These are phyloP conservation scores for Tolypocladium ovalisporum DNA, from an alignment of 2,329 filamentous ascomycete genomes.

Conservation along the genomic window DNA sequence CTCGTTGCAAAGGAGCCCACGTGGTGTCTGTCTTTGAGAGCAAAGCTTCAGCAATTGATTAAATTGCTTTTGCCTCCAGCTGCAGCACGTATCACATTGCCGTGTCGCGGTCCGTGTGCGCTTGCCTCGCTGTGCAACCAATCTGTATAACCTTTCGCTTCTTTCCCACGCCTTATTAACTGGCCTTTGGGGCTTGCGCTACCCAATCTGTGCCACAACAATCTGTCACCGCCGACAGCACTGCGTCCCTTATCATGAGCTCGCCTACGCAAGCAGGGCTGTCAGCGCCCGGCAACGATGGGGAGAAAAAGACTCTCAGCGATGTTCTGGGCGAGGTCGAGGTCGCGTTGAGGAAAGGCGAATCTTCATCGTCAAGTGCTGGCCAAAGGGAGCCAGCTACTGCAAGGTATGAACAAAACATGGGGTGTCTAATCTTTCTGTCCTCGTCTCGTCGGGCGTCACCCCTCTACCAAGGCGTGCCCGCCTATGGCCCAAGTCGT, in stretches of 20 bases:
- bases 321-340: slow-evolving; percentile 38
- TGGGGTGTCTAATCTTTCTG: not conserved
- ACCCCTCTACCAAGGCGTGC: not conserved
- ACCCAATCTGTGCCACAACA: not conserved
- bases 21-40: not conserved
- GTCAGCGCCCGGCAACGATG: slow-evolving; percentile 19
- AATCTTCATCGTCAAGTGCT: slow-evolving; percentile 14
- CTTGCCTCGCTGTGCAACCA: not conserved
- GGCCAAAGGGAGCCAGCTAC: not conserved
- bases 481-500: not conserved
- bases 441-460: not conserved
- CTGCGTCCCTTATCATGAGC: slow-evolving; percentile 23
- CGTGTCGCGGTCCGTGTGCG: not conserved
- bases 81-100: not conserved
- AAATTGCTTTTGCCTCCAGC: not conserved
- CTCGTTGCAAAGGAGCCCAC: not conserved
- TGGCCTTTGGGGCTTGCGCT: not conserved
- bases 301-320: slow-evolving; percentile 35
- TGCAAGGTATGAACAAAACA: not conserved
- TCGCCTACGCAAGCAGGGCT: slow-evolving; percentile 27
- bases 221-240: not conserved
- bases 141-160: not conserved
- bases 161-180: not conserved
- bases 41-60: not conserved
- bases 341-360: slow-evolving; percentile 36